Evolutionary conservation across 2,329 filamentous ascomycete species (phyloP).

Genomic region (Didymella exigua): DNA sequence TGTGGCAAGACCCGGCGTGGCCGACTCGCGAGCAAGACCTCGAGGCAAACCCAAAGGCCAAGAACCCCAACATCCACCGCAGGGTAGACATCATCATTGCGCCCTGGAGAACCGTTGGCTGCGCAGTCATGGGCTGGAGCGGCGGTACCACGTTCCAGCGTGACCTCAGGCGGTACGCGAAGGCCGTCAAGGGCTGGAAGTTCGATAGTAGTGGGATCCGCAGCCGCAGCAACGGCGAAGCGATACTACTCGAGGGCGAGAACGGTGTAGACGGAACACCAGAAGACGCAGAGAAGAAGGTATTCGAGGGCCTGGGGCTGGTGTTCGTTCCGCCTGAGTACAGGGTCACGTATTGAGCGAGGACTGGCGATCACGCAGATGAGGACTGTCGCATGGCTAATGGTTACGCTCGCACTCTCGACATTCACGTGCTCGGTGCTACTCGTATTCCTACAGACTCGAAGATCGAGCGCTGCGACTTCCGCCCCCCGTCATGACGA

Average conservation of each 20-base stretch:
- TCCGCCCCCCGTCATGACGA: background rate
- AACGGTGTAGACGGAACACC: conserved; percentile 58
- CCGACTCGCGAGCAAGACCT: conserved; percentile 47
- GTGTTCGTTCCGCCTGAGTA: conserved; percentile 51
- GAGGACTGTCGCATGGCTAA: background rate
- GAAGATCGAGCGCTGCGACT: background rate
- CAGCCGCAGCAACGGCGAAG: conserved; percentile 68
- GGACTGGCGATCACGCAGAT: background rate
- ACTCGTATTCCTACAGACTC: background rate
- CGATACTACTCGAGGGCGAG: conserved; percentile 68
- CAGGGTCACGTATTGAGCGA: conserved; percentile 52
- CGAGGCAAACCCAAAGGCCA: conserved; percentile 47
- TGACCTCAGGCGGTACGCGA: conserved; percentile 81
- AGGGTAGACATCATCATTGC: conserved; percentile 91
- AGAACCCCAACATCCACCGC: conserved; percentile 76
- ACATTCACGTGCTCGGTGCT: too few species aligned
- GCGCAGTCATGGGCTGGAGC: conserved; percentile 86
- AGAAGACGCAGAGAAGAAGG: conserved; percentile 74
- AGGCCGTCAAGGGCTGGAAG: conserved; percentile 73
- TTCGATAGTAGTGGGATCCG: conserved; percentile 91
- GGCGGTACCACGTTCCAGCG: conserved; percentile 89
- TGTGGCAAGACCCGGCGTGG: conserved; percentile 77
- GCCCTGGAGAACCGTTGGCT: conserved; percentile 87
- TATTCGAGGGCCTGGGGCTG: conserved; percentile 78
- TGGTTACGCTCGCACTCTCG: background rate